These are phyloP conservation scores for Hyaloscypha finlandica DNA, from an alignment of 495 filamentous ascomycete genomes.

Conservation along the genomic window DNA sequence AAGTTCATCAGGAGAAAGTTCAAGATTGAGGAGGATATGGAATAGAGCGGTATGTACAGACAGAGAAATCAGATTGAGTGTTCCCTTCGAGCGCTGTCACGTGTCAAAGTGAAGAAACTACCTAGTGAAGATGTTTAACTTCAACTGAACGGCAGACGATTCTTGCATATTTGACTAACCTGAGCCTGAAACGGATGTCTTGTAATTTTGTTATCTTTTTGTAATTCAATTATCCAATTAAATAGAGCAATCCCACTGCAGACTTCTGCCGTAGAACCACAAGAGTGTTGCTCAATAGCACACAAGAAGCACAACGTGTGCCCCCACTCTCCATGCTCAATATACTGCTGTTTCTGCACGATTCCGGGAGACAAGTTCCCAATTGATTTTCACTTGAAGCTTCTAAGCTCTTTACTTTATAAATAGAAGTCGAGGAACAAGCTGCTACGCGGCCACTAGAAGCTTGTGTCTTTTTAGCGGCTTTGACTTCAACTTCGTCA, in stretches of 20 bases:
- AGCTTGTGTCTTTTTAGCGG: background rate
- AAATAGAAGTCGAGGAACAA: no score
- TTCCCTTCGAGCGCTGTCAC: no score
- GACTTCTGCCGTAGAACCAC: background rate
- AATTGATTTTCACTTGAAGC: no score
- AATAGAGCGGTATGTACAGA: background rate
- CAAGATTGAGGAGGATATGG: background rate
- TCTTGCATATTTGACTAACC: no score
- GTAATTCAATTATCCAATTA: background rate
- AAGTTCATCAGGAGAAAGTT: constrained; percentile 38
- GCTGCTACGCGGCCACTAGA: background rate
- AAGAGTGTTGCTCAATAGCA: background rate
- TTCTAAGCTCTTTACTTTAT: no score
- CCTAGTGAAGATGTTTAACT: no score
- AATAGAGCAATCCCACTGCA: background rate
- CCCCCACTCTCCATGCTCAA: background rate
- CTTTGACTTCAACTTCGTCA: background rate
- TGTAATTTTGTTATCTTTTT: background rate
- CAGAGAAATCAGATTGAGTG: no score
- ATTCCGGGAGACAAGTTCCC: background rate
- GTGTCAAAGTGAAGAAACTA: no score
- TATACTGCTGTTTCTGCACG: background rate
- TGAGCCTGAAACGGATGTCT: background rate
- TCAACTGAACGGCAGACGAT: no score
- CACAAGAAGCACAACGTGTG: background rate